Percentiles rank a stretch among this genome's conserved stretches.
These are phyloP conservation scores for Arbutus unedo DNA, from an alignment of 148 eudicot genomes.

Conservation along the genomic window DNA sequence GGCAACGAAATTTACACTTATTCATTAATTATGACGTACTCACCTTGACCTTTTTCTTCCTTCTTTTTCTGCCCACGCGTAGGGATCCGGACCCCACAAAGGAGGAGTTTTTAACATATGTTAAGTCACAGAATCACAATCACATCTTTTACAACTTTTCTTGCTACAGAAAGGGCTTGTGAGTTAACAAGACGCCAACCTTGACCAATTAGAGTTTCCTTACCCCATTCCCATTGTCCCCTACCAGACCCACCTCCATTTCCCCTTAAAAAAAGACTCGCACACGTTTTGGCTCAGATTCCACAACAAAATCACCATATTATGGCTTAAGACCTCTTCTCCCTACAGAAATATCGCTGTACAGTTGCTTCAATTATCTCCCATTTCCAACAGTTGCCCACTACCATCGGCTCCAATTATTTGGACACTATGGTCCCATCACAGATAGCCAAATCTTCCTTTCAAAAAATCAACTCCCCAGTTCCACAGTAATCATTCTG, in stretches of 20 bases:
- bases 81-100: no score
- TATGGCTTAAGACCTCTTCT: neutral
- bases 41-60: no score
- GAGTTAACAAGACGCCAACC: no score
- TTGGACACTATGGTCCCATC: constrained; percentile 10
- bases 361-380: constrained; percentile 4
- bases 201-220: no score
- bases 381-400: constrained; percentile 18
- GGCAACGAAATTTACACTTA: no score
- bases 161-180: no score
- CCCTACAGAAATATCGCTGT: neutral
- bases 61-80: no score
- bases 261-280: neutral
- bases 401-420: constrained; percentile 6
- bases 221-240: neutral
- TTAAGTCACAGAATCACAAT: no score
- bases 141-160: no score
- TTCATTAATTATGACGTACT: no score
- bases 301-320: constrained; percentile 10
- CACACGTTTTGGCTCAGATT: neutral
- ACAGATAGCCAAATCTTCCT: constrained; percentile 1
- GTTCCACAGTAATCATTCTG: neutral
- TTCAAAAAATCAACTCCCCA: neutral
- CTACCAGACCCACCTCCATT: neutral
- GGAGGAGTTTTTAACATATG: no score